Evolutionary conservation across 2,329 filamentous ascomycete genomes (phyloP).

Genomic region (Penicillium aurantiogriseum): DNA sequence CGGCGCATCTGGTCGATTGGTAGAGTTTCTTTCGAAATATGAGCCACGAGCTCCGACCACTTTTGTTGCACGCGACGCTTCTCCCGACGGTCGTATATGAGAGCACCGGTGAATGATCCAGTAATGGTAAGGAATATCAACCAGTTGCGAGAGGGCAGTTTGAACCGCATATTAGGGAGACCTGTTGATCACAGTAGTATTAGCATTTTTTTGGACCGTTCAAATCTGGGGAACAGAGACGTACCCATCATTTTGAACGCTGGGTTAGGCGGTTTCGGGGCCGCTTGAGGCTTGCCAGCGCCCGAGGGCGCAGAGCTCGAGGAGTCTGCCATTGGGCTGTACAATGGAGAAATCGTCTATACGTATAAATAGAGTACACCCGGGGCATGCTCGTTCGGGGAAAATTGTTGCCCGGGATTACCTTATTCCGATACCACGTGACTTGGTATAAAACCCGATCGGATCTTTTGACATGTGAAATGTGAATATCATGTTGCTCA

Average conservation of each 20-base stretch:
- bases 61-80: constrained; percentile 81
- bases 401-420: constrained; percentile 20
- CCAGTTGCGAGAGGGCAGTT: constrained; percentile 94
- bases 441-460: not conserved
- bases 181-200: constrained; percentile 49
- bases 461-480: not conserved
- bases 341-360: not conserved
- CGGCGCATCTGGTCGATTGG: constrained; percentile 71
- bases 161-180: constrained; percentile 76
- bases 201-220: constrained; percentile 8
- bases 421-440: constrained; percentile 21
- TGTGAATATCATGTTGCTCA: not conserved
- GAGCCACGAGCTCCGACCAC: constrained; percentile 82
- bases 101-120: constrained; percentile 71
- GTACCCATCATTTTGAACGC: constrained; percentile 69
- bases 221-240: constrained; percentile 7
- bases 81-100: constrained; percentile 90
- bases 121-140: constrained; percentile 86
- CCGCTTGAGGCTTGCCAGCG: constrained; percentile 39
- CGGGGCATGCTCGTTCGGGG: constrained; percentile 8
- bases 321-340: constrained; percentile 36
- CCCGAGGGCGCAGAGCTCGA: constrained; percentile 38
- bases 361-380: not conserved
- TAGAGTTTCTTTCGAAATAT: constrained; percentile 76
- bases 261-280: constrained; percentile 60